Base-by-base conservation (phyloP, 169 alveolate genomes). In the Cryptosporidium felis region DNA sequence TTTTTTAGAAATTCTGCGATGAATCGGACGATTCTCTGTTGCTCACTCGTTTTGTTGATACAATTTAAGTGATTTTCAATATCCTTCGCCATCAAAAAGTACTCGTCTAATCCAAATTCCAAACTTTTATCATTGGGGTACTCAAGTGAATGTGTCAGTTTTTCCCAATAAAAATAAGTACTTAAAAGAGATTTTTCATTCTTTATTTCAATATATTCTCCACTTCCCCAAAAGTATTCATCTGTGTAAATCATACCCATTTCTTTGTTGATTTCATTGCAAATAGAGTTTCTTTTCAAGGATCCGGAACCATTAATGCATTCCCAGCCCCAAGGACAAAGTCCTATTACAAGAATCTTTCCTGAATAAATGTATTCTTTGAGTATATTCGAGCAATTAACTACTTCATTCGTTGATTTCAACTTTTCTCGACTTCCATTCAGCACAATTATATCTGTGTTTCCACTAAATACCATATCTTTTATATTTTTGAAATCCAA, bases 241-340 rank as follows among this genome's bases (percentile, higher is more conserved):
- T 49, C 40, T 3, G 85, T 53, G 56, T 53, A 49, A 32, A 51
- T 74, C 66, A 74, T 21, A 21, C 85, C 85, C 16, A 74, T 32
- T 41, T 74, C 85, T 49, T 49, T 53, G 38, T 49, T 47, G 3
- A 74, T 36, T 3, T 14, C 53, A n/a, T 74, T 74, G 4, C 60
- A 49, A 51, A 74, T 26, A 21, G 67, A 51, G 10, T 74, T 12
- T 3, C 21, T 21, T 12, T 53, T 38, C 14, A 74, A 2, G 16
- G 10, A 26, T 28, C 61, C 62, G 16, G 40, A 5, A 51, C 59
- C 53, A 9, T 18, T 36, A 3, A 16, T 32, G 34, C 49, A 49
- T 56, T 74, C 85, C 85, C 85, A 74, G 14, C 85, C 85, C 85
- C 85, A 74, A 0, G 85, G 85, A 14, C 85, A 74, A n/a, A 51